Conservation (phyloP, 2,329 filamentous ascomycete genomes). For the Rachicladosporium sp. region DNA sequence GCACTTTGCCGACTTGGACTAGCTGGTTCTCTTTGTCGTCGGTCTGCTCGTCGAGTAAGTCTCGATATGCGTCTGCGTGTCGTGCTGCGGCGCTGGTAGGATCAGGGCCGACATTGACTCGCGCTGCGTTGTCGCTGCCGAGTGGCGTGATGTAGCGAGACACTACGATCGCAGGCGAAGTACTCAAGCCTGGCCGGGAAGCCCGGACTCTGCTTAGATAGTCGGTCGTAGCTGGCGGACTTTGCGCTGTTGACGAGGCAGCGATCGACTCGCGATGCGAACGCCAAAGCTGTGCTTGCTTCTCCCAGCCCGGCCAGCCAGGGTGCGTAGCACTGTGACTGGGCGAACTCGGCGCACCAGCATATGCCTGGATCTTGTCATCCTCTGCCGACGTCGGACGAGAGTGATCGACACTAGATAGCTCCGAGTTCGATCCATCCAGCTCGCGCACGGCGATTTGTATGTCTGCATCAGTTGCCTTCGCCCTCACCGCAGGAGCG, state of each 20-base stretch:
- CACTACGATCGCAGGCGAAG: conserved; percentile 21
- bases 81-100: conserved; percentile 9
- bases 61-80: conserved; percentile 12
- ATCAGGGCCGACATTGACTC: conserved; percentile 8
- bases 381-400: conserved; percentile 2
- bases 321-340: conserved; percentile 12
- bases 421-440: conserved; percentile 7
- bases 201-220: too few species aligned
- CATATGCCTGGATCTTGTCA: too few species aligned
- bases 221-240: too few species aligned
- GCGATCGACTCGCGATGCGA: conserved; percentile 15
- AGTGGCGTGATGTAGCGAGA: conserved; percentile 23
- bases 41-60: conserved; percentile 9
- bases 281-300: conserved; percentile 20
- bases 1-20: conserved; percentile 6
- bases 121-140: conserved; percentile 10
- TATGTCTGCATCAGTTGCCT: neutral
- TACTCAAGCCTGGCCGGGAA: neutral
- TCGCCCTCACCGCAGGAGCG: neutral
- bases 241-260: too few species aligned
- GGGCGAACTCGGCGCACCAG: too few species aligned
- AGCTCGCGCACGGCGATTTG: conserved; percentile 5
- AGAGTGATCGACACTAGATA: conserved; percentile 6
- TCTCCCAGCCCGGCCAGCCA: conserved; percentile 18
- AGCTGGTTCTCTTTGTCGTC: conserved; percentile 11